Evolutionary conservation across 768 basidiomycete genomes (phyloP).

Genomic region (Rhizopogon salebrosus): DNA sequence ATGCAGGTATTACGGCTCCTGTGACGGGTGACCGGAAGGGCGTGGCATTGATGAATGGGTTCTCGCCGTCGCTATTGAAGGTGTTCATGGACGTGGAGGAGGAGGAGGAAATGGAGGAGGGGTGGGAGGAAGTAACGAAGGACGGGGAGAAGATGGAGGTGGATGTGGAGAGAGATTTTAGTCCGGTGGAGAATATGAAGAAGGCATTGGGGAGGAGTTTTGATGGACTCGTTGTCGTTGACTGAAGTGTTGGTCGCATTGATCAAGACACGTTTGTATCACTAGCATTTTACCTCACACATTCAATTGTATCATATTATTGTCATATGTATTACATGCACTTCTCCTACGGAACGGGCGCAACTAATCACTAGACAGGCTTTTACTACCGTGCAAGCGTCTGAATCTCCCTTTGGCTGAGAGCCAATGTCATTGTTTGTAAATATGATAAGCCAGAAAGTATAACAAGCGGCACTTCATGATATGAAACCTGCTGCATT

Average conservation of each 20-base stretch:
- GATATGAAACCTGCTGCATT: no score
- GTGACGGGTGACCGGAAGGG: conserved; percentile 50
- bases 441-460: no score
- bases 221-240: conserved; percentile 52
- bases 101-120: conserved; percentile 25
- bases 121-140: conserved; percentile 34
- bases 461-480: no score
- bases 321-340: not conserved
- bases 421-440: no score
- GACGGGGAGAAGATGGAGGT: conserved; percentile 8
- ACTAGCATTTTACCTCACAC: not conserved
- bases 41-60: conserved; percentile 67
- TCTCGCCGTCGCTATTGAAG: conserved; percentile 65
- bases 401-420: no score
- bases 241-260: conserved; percentile 26
- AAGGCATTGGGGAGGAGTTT: conserved; percentile 47
- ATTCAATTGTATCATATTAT: not conserved
- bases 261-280: not conserved
- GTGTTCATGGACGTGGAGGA: conserved; percentile 57
- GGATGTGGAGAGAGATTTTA: conserved; percentile 28
- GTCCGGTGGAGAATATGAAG: conserved; percentile 41
- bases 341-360: no score
- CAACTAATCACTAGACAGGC: no score
- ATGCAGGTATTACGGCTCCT: conserved; percentile 33
- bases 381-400: no score